Base-by-base conservation (phyloP, 1,139 yeast species). In the Kodamaea arcana region DNA sequence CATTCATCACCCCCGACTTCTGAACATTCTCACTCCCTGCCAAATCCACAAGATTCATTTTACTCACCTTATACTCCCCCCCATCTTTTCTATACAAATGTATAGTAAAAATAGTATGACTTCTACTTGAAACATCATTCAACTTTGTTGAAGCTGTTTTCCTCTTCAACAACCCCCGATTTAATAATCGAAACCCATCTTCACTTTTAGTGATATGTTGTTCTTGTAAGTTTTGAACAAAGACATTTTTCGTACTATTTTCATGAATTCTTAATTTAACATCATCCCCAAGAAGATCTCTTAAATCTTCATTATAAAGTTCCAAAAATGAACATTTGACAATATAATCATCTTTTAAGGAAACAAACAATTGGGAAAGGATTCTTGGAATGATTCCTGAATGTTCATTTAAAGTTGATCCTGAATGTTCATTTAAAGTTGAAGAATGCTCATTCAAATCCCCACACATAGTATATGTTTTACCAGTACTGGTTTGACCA, bases 401-500 rank as follows among this genome's bases (percentile, higher is more conserved):
- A 11, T 27, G 22, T 7, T 24, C 31, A 22, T 15, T 14, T n/a
- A 15, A 6, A 12, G 32, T 14, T n/a, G 11, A 18, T n/a, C 8
- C 23, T n/a, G n/a, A n/a, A n/a, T n/a, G n/a, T 12, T 4, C 17
- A 10, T 11, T 18, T 9, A 10, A 18, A 11, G 5, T 10, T n/a
- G 13, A 9, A 4, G 10, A 14, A 5, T 4, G 22, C 14, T 30
- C 26, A 14, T 13, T 13, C n/a, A 9, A 21, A 23, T 9, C 12
- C 80, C 95, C 95, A 48, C 87, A 77, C 95, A 87, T 86, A 3
- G 95, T 86, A 50, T 81, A 80, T 0, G 96, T 85, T 50, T 85
- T 85, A 2, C 95, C 95, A 0, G 94, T 82, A 8, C 95, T 95
- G 0, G 95, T 86, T 58, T 86, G 95, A 8, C 95, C 95, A 54